Conservation (phyloP, 2,329 filamentous ascomycete genomes). For the Xylariaceae sp. region DNA sequence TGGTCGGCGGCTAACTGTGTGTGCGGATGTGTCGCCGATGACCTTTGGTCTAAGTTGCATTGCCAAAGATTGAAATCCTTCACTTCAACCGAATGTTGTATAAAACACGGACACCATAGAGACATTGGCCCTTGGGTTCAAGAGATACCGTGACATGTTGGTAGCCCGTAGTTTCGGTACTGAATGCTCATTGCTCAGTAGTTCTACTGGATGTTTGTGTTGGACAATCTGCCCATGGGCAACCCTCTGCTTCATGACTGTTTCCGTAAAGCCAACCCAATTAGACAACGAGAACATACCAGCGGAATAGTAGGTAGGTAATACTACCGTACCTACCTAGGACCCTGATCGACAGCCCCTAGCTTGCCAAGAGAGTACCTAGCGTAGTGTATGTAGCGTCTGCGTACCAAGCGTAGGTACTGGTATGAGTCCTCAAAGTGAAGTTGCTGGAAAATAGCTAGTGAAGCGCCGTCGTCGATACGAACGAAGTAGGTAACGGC, state of each 20-base stretch:
- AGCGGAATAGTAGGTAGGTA: no score
- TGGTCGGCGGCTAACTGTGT: background rate
- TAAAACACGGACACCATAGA: background rate
- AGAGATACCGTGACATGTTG: background rate
- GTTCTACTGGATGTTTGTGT: background rate
- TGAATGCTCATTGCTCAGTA: background rate
- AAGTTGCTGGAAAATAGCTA: background rate
- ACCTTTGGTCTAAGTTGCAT: background rate
- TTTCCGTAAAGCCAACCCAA: background rate
- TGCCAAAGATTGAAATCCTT: background rate
- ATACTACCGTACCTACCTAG: no score
- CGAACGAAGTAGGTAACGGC: no score
- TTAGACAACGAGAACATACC: background rate
- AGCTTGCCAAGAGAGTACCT: slow-evolving; percentile 9
- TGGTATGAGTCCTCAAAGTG: background rate
- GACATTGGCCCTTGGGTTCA: background rate
- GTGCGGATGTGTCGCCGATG: background rate
- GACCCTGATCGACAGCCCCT: slow-evolving; percentile 2
- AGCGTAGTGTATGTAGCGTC: background rate
- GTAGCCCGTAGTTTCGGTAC: background rate
- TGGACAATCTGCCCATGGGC: background rate
- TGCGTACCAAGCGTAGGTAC: no score
- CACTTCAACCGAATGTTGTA: background rate
- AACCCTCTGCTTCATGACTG: background rate
- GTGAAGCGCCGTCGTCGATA: background rate